These are phyloP conservation scores for Mycena indigotica DNA, from an alignment of 768 basidiomycete genomes.

Conservation along the genomic window DNA sequence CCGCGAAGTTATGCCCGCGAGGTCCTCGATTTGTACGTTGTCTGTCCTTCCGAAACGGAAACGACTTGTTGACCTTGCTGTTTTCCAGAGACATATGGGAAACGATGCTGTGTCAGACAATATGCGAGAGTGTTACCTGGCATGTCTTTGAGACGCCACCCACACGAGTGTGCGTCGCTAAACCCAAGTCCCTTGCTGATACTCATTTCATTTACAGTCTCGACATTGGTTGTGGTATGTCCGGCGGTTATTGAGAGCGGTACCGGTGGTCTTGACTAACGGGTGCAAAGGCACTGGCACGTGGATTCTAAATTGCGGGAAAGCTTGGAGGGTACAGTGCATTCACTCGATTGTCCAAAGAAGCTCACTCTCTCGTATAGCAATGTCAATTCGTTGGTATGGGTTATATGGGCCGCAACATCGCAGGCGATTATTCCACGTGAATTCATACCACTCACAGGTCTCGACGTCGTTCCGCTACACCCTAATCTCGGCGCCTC, in stretches of 20 bases:
- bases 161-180: conserved; percentile 55
- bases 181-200: conserved; percentile 4
- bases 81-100: conserved; percentile 68
- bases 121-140: conserved; percentile 62
- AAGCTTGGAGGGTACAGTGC: conserved; percentile 60
- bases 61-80: conserved; percentile 14
- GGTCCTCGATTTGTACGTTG: conserved; percentile 66
- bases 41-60: background rate
- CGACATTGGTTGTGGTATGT: conserved; percentile 74
- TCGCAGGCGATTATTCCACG: background rate
- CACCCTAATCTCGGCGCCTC: conserved; percentile 70
- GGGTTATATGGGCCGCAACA: no score
- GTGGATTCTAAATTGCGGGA: conserved; percentile 70
- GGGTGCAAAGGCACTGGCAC: conserved; percentile 59
- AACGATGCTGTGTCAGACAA: conserved; percentile 52
- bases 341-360: conserved; percentile 5
- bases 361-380: conserved; percentile 31
- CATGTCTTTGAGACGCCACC: conserved; percentile 65
- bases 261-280: background rate
- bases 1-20: conserved; percentile 66
- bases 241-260: background rate
- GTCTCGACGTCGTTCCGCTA: conserved; percentile 70
- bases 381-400: conserved; percentile 65
- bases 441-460: conserved; percentile 32
- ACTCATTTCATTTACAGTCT: conserved; percentile 41